Evolutionary conservation across 345 rosid species (phyloP), one percentile per base, ranked within the genome.

Genomic region (Camelina sativa): DNA sequence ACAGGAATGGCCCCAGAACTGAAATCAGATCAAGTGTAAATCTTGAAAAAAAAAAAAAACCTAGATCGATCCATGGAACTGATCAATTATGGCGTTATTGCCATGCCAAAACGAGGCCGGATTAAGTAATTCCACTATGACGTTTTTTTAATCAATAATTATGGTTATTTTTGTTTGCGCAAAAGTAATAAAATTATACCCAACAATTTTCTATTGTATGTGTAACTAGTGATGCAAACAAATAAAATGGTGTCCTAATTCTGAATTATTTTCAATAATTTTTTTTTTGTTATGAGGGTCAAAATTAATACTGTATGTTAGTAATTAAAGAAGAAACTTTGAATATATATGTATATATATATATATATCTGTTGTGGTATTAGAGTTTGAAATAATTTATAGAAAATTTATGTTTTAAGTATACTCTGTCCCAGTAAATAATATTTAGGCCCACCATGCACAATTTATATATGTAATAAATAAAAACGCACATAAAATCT

Each of bases 91-190:
- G 56, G 35, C 13, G 1, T 46, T n/a, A 46, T 46, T 46, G 19
- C 51, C 51, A 12, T 57, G 51, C 32, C 51, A 60, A 60, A 32
- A 60, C 22, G 57, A 48, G 8, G 17, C 28, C 30, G 41, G 69
- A 53, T 47, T 35, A 55, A 54, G 13, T 38, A 37, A 11, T 51
- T 25, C 54, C 69, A 40, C 62, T 40, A 54, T 72, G 44, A 62
- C 76, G 12, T 72, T 62, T 25, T 61, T 62, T 17, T 61, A 51
- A 71, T 71, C 67, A 60, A 48, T 22, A 35, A 8, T 35, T 35
- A 43, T 34, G 11, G 46, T 35, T n/a, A n/a, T n/a, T n/a, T n/a
- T n/a, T n/a, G n/a, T n/a, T n/a, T n/a, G n/a, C n/a, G n/a, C n/a
- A n/a, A n/a, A n/a, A n/a, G n/a, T n/a, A n/a, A n/a, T n/a, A n/a